These are phyloP conservation scores for Backusella tarrabulga DNA, from an alignment of 192 early-diverging fungal species.

Conservation along the genomic window DNA sequence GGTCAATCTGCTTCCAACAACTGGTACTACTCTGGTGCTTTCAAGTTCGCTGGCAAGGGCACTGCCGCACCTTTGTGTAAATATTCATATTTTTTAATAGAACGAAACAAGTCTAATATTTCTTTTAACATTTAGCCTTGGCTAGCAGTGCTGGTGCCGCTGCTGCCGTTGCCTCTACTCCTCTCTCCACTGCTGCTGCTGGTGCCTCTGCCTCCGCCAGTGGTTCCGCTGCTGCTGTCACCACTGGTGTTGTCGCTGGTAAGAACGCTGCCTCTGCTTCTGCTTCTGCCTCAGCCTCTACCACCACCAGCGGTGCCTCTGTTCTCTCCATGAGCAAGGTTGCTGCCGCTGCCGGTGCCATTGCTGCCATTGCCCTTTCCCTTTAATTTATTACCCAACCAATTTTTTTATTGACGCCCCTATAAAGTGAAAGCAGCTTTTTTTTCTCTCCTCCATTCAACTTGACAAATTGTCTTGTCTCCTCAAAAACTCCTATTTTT, in stretches of 20 bases:
- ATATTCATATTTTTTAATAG: not conserved
- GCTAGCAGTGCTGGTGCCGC: slow-evolving; percentile 4
- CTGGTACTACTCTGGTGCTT: slow-evolving; percentile 36
- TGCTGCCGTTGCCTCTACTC: not conserved
- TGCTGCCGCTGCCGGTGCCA: slow-evolving; percentile 19
- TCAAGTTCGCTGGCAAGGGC: slow-evolving; percentile 32
- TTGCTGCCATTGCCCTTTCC: slow-evolving; percentile 23
- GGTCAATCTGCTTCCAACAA: slow-evolving; percentile 18
- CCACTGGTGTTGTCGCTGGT: not conserved
- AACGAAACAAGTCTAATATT: no score
- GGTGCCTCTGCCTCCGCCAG: not conserved
- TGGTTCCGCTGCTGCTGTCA: not conserved
- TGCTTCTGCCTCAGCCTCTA: not conserved
- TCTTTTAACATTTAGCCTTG: not conserved
- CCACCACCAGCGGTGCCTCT: slow-evolving; percentile 7
- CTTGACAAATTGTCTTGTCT: not conserved
- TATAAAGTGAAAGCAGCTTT: slow-evolving; percentile 1
- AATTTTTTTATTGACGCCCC: not conserved
- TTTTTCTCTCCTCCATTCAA: slow-evolving; percentile 5
- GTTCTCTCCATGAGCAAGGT: slow-evolving; percentile 1
- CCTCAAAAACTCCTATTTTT: slow-evolving; percentile 6
- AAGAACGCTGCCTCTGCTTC: not conserved
- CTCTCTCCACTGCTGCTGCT: slow-evolving; percentile 9
- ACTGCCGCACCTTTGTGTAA: slow-evolving; percentile 25
- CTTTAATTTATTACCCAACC: slow-evolving; percentile 5